A percentile compares a stretch with the other conserved stretches of the same genome.
Evolutionary conservation across 2,329 filamentous ascomycete genomes (phyloP).

Genomic region (Claviceps sorghi): DNA sequence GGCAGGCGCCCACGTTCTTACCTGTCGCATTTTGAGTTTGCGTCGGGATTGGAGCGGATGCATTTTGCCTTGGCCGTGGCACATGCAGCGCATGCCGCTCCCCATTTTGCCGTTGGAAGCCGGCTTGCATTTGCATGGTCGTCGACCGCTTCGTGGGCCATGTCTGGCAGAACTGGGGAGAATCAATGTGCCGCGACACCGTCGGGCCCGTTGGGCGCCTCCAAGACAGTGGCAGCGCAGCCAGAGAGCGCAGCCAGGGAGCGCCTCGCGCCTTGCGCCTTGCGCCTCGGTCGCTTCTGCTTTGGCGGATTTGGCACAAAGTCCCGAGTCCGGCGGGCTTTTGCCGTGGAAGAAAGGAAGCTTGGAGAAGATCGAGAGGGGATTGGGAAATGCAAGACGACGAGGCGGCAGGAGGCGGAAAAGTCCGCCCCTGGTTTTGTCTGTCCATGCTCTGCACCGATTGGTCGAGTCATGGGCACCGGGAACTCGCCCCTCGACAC

Average conservation of each 20-base stretch:
- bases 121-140: conserved; percentile 13
- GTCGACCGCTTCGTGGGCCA: conserved; percentile 1
- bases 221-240: neutral
- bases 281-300: neutral
- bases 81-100: conserved; percentile 33
- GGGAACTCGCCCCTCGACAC: neutral
- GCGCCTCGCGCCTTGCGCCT: neutral
- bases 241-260: neutral
- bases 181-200: no score
- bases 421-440: conserved; percentile 7
- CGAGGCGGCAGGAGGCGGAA: conserved; percentile 1
- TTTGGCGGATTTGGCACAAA: neutral
- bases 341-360: conserved; percentile 1
- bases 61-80: conserved; percentile 37
- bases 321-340: conserved; percentile 10
- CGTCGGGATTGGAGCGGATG: conserved; percentile 24
- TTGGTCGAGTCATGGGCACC: conserved; percentile 3
- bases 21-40: conserved; percentile 31
- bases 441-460: neutral
- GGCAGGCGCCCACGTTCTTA: conserved; percentile 13
- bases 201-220: neutral
- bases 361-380: neutral
- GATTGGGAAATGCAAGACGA: neutral
- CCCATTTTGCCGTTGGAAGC: conserved; percentile 30
- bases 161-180: neutral